A percentile compares a stretch with the other conserved stretches of the same genome.
Conservation (phyloP, 2,329 filamentous ascomycete genomes). For the Pestalotiopsis fici region DNA sequence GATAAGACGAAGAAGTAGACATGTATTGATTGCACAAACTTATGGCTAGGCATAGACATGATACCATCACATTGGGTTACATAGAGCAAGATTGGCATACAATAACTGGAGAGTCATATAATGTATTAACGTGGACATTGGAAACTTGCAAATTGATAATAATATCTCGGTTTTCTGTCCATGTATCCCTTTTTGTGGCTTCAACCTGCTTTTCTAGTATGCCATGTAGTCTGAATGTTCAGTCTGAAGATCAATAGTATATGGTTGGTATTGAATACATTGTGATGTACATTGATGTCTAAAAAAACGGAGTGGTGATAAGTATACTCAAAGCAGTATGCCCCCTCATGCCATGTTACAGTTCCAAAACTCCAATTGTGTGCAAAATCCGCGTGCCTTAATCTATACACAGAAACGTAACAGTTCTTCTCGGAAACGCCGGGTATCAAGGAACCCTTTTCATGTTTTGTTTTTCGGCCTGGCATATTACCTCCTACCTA, state of each 20-base stretch:
- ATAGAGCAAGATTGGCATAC: no score
- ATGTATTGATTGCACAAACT: neutral
- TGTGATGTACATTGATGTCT: neutral
- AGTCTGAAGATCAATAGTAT: neutral
- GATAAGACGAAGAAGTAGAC: slow-evolving; percentile 16
- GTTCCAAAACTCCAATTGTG: neutral
- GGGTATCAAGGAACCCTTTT: neutral
- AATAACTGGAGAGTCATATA: no score
- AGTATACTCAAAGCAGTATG: neutral
- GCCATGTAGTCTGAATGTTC: neutral
- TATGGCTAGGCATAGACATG: neutral
- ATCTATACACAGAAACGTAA: neutral
- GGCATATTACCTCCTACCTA: neutral
- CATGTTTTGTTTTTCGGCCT: neutral
- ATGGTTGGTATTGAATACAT: neutral
- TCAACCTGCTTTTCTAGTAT: no score
- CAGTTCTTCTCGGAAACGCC: neutral
- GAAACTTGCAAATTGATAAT: no score
- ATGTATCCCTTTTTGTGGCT: no score
- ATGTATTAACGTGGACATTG: no score
- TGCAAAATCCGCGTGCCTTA: neutral
- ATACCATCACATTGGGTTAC: no score
- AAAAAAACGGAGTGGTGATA: neutral
- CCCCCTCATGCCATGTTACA: neutral
- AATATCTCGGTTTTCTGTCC: no score